Percentiles rank a stretch among this genome's conserved stretches.
phyloP scores from a whole-genome alignment of 2,329 filamentous ascomycete species.

The Cordyceps militaris region DNA sequence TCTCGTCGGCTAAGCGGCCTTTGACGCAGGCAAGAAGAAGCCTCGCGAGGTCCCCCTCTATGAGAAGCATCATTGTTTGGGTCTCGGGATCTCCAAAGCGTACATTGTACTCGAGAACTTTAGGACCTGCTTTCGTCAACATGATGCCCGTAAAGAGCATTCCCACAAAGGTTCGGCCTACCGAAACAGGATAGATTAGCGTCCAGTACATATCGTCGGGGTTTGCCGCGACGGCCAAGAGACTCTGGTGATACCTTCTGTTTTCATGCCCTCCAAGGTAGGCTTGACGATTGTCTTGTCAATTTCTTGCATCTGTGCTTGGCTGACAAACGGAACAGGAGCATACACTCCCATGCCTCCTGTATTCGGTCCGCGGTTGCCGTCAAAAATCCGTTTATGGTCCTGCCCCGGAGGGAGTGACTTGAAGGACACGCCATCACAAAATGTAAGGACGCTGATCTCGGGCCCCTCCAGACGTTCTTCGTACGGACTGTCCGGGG shows the following conservation, averaged over 20 bases:
- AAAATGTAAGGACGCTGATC: slow-evolving; percentile 60
- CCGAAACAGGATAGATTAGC: neutral
- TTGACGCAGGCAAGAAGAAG: slow-evolving; percentile 76
- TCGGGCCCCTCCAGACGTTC: slow-evolving; percentile 65
- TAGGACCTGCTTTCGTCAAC: slow-evolving; percentile 70
- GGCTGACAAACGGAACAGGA: slow-evolving; percentile 49
- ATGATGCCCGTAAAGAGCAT: slow-evolving; percentile 77
- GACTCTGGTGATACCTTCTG: too few species aligned
- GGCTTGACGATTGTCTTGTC: slow-evolving; percentile 54
- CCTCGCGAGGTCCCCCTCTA: slow-evolving; percentile 76
- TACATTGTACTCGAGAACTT: slow-evolving; percentile 83
- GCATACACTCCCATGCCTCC: slow-evolving; percentile 73
- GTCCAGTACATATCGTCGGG: too few species aligned
- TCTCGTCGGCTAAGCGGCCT: slow-evolving; percentile 58
- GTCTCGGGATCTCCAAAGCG: slow-evolving; percentile 85
- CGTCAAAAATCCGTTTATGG: slow-evolving; percentile 64
- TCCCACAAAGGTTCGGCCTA: slow-evolving; percentile 48
- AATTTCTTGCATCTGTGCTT: slow-evolving; percentile 47
- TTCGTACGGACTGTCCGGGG: slow-evolving; percentile 60
- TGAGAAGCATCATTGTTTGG: slow-evolving; percentile 69
- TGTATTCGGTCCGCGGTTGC: slow-evolving; percentile 63
- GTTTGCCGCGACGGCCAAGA: too few species aligned
- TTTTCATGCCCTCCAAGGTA: slow-evolving; percentile 57
- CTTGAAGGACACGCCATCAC: slow-evolving; percentile 56
- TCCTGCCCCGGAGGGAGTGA: slow-evolving; percentile 66